phyloP scores from a whole-genome alignment of 2,329 filamentous ascomycete species.

The Arthrobotrys sinensis region DNA sequence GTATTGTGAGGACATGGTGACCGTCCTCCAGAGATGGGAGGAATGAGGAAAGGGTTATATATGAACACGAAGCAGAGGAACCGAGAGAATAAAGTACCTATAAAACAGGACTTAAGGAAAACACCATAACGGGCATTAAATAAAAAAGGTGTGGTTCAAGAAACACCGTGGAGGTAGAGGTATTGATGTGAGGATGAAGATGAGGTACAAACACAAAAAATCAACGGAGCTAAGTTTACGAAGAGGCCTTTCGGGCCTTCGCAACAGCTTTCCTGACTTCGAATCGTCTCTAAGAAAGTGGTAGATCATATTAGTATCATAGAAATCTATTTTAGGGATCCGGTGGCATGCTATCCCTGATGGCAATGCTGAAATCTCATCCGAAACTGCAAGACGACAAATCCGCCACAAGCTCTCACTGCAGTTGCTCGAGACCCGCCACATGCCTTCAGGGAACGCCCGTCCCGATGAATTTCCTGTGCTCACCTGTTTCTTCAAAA shows the following conservation, averaged over 20 bases:
- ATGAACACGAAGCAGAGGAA: slow-evolving; percentile 58
- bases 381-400: neutral
- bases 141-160: slow-evolving; percentile 44
- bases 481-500: slow-evolving; percentile 96
- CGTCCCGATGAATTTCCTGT: neutral
- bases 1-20: slow-evolving; percentile 42
- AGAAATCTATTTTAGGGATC: neutral
- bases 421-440: neutral
- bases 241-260: slow-evolving; percentile 79
- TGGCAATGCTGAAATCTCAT: neutral
- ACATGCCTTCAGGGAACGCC: neutral
- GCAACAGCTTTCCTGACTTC: slow-evolving; percentile 97
- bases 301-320: slow-evolving; percentile 2
- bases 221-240: slow-evolving; percentile 65
- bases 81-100: slow-evolving; percentile 58
- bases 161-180: slow-evolving; percentile 46
- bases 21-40: slow-evolving; percentile 39
- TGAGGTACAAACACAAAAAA: slow-evolving; percentile 22
- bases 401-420: neutral
- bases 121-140: slow-evolving; percentile 60
- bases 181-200: slow-evolving; percentile 37
- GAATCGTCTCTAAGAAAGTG: slow-evolving; percentile 78
- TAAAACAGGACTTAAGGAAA: slow-evolving; percentile 56
- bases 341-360: neutral
- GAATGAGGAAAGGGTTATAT: slow-evolving; percentile 56